Percentiles rank a stretch among this genome's conserved stretches.
Evolutionary conservation across 2,329 filamentous ascomycete genomes (phyloP).

Genomic region (Penicillium hordei): DNA sequence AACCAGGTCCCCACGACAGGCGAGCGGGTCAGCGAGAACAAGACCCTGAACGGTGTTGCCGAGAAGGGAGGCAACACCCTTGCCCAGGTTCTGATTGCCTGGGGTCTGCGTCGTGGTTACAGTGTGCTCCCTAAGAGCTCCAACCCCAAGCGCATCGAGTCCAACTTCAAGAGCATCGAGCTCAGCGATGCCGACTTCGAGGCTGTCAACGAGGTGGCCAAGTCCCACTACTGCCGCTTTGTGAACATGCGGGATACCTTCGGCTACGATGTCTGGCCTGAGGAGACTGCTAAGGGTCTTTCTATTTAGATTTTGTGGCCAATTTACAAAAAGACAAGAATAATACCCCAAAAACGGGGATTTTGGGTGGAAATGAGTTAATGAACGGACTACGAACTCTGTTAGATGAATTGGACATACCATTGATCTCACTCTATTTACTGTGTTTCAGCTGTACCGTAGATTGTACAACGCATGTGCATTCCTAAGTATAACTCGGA

Average conservation of each 20-base stretch:
- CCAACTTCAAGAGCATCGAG: slow-evolving; percentile 65
- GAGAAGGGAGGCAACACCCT: slow-evolving; percentile 58
- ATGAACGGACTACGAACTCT: slow-evolving; percentile 17
- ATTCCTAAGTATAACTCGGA: neutral
- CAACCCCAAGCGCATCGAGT: slow-evolving; percentile 64
- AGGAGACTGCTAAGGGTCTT: slow-evolving; percentile 49
- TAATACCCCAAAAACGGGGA: slow-evolving; percentile 3
- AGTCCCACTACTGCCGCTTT: slow-evolving; percentile 67
- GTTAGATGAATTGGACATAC: slow-evolving; percentile 21
- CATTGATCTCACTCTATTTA: slow-evolving; percentile 3
- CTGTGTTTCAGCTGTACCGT: neutral
- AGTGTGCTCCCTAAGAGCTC: slow-evolving; percentile 70
- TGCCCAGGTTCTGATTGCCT: slow-evolving; percentile 63
- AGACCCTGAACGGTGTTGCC: slow-evolving; percentile 59
- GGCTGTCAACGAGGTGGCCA: slow-evolving; percentile 63
- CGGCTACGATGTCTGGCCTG: slow-evolving; percentile 69
- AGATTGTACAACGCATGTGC: neutral
- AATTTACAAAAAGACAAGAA: slow-evolving; percentile 6
- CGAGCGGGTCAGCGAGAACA: slow-evolving; percentile 63
- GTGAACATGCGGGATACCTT: slow-evolving; percentile 83
- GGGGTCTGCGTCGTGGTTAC: slow-evolving; percentile 66
- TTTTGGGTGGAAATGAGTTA: slow-evolving; percentile 12
- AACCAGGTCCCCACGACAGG: slow-evolving; percentile 68
- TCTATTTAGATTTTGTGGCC: slow-evolving; percentile 26
- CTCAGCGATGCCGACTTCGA: slow-evolving; percentile 59